These are phyloP conservation scores for Limonium bicolor DNA, from an alignment of 148 eudicot species.

Conservation along the genomic window DNA sequence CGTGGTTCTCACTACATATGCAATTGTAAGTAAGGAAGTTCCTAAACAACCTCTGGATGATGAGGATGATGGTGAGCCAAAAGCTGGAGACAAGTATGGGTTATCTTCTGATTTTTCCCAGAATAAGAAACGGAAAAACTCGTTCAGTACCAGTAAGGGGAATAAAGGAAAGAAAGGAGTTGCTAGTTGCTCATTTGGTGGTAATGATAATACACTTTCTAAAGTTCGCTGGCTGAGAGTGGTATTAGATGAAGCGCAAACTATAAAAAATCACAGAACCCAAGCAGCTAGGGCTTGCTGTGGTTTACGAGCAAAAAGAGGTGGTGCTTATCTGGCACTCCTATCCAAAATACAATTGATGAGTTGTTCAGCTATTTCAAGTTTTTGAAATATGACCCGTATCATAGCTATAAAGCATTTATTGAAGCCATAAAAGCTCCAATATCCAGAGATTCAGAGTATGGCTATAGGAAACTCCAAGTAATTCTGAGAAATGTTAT, in stretches of 20 bases:
- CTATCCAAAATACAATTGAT: conserved; percentile 90
- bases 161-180: conserved; percentile 61
- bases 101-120: conserved; percentile 39
- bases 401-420: conserved; percentile 54
- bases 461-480: conserved; percentile 92
- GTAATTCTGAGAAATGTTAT: conserved; percentile 69
- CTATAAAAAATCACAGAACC: conserved; percentile 90
- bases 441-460: conserved; percentile 60
- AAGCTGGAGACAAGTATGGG: conserved; percentile 44
- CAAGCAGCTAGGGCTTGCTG: conserved; percentile 94
- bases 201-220: conserved; percentile 61
- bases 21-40: conserved; percentile 85
- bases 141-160: conserved; percentile 21
- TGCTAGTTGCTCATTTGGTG: conserved; percentile 30
- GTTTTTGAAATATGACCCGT: conserved; percentile 77
- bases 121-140: conserved; percentile 43
- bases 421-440: conserved; percentile 43
- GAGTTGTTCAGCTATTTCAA: conserved; percentile 92
- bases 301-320: conserved; percentile 89
- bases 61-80: conserved; percentile 66
- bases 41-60: conserved; percentile 76
- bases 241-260: conserved; percentile 96
- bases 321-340: conserved; percentile 99
- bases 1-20: conserved; percentile 87
- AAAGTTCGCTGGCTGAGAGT: conserved; percentile 88